Conservation (phyloP, 2,329 filamentous ascomycete genomes). For the Neofusicoccum cordaticola region DNA sequence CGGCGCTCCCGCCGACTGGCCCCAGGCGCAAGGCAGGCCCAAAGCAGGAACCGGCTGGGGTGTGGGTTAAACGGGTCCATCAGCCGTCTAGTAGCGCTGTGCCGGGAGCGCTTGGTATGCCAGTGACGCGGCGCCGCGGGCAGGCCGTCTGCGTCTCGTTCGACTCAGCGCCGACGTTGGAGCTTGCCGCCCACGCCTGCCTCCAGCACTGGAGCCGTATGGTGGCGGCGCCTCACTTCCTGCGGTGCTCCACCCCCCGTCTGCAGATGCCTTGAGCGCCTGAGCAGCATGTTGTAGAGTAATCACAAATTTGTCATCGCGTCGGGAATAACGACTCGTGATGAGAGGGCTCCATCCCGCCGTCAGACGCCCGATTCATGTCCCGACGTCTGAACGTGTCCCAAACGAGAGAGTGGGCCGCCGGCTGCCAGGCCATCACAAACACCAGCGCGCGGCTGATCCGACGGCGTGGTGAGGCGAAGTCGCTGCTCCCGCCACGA, state of each 20-base stretch:
- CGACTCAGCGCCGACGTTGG: constrained; percentile 9
- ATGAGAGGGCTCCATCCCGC: neutral
- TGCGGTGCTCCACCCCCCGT: neutral
- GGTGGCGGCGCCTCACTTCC: constrained; percentile 1
- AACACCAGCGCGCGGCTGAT: too few species aligned
- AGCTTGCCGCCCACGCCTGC: neutral
- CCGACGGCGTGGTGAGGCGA: too few species aligned
- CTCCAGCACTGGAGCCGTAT: neutral
- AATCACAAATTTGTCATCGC: constrained; percentile 5
- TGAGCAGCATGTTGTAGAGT: neutral
- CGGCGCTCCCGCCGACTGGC: neutral
- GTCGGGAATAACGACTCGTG: neutral
- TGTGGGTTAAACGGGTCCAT: neutral
- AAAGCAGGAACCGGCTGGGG: neutral
- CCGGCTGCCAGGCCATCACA: too few species aligned
- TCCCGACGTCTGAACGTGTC: neutral
- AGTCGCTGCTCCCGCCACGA: too few species aligned
- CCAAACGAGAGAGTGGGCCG: neutral
- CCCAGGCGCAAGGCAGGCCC: too few species aligned
- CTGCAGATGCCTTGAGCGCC: neutral
- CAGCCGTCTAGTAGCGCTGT: neutral
- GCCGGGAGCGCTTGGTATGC: neutral
- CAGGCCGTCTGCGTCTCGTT: neutral
- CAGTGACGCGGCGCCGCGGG: constrained; percentile 4
- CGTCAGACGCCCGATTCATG: constrained; percentile 1